A percentile compares a stretch with the other conserved stretches of the same genome.
phyloP scores from a whole-genome alignment of 257 asterid species.

The Parsonsia alboflavescens region DNA sequence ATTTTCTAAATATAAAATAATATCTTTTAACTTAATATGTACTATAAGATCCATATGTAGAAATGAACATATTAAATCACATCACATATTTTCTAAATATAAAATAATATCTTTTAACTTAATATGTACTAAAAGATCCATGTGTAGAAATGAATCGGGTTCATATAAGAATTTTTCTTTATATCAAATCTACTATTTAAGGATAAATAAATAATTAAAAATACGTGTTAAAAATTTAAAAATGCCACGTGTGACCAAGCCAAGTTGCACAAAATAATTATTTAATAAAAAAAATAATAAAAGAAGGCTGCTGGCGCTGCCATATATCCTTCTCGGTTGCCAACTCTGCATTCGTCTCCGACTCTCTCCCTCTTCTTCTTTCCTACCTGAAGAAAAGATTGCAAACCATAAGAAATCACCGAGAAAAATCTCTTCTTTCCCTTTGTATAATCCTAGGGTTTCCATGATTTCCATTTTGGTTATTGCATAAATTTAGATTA shows the following conservation, averaged over 20 bases:
- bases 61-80: too few species aligned
- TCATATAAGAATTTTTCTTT: too few species aligned
- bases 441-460: constrained; percentile 20
- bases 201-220: too few species aligned
- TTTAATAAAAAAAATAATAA: neutral
- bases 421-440: neutral
- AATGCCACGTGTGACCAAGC: neutral
- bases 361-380: neutral
- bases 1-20: too few species aligned
- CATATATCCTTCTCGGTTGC: neutral
- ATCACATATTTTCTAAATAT: too few species aligned
- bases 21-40: too few species aligned
- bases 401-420: neutral
- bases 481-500: neutral
- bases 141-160: too few species aligned
- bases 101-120: too few species aligned
- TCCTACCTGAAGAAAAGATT: neutral
- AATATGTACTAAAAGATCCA: too few species aligned
- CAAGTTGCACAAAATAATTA: neutral
- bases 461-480: constrained; percentile 5
- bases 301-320: constrained; percentile 1
- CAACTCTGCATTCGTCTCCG: neutral
- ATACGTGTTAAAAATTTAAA: too few species aligned
- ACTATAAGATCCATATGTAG: too few species aligned
- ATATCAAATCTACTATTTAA: too few species aligned